Percentiles rank a stretch among this genome's conserved stretches.
Conservation (phyloP, 140 eudicot species). For the Senecio squalidus region DNA sequence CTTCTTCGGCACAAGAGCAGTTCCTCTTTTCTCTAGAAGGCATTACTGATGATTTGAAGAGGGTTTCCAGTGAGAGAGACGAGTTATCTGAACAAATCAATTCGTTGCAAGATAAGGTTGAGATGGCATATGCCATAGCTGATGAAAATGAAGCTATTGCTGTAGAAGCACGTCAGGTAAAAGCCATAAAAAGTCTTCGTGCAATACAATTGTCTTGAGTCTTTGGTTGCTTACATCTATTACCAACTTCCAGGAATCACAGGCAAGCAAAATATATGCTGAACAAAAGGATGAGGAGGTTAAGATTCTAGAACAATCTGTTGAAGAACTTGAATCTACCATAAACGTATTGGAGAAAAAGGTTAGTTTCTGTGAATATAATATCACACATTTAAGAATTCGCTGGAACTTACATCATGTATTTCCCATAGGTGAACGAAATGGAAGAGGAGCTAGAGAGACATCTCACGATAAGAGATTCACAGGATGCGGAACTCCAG, state of each 20-base stretch:
- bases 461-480: constrained; percentile 53
- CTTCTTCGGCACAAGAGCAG: constrained; percentile 47
- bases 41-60: constrained; percentile 49
- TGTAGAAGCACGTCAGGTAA: constrained; percentile 85
- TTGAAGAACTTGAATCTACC: constrained; percentile 85
- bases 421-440: constrained; percentile 51
- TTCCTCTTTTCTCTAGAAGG: constrained; percentile 46
- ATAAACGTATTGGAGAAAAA: constrained; percentile 72
- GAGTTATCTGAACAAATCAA: constrained; percentile 46
- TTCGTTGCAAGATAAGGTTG: constrained; percentile 59
- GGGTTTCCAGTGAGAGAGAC: constrained; percentile 60
- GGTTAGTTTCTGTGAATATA: constrained; percentile 36
- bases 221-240: constrained; percentile 7
- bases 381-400: neutral
- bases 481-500: constrained; percentile 60
- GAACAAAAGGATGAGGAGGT: constrained; percentile 95
- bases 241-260: constrained; percentile 54
- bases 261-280: constrained; percentile 69
- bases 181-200: neutral
- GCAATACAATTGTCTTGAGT: neutral
- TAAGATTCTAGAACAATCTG: constrained; percentile 71
- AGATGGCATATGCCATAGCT: constrained; percentile 65
- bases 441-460: constrained; percentile 78
- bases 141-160: constrained; percentile 92
- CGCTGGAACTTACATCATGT: constrained; percentile 1